phyloP scores from a whole-genome alignment of 164 flowering plant species.

The Nymphaea colorata region DNA sequence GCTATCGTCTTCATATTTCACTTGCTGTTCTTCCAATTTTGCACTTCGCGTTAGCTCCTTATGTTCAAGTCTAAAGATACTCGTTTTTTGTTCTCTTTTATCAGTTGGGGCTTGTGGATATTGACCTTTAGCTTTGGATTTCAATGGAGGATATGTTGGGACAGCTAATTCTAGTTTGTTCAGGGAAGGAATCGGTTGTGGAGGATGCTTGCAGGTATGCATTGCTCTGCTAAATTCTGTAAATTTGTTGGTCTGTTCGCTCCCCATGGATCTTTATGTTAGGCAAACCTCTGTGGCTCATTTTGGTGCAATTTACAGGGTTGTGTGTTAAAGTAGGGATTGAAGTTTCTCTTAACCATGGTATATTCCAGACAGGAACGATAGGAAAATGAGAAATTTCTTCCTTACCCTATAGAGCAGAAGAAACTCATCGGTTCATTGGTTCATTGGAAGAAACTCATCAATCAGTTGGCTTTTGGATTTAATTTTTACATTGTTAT shows the following conservation, averaged over 20 bases:
- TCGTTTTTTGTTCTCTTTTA: slow-evolving; percentile 1
- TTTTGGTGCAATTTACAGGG: neutral
- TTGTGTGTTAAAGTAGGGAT: neutral
- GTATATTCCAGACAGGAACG: neutral
- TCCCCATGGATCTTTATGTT: neutral
- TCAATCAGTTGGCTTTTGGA: neutral
- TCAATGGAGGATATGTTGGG: slow-evolving; percentile 53
- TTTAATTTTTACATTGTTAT: neutral
- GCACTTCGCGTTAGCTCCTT: slow-evolving; percentile 3
- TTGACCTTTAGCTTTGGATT: slow-evolving; percentile 52
- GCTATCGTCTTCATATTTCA: neutral
- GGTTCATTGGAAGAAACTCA: neutral
- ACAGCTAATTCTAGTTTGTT: slow-evolving; percentile 52
- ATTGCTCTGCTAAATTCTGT: neutral
- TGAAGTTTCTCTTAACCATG: neutral
- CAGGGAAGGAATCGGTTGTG: slow-evolving; percentile 84
- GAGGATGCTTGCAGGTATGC: slow-evolving; percentile 72
- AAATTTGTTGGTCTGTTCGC: neutral
- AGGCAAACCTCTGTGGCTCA: neutral
- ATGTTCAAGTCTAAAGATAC: neutral
- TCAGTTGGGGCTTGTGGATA: slow-evolving; percentile 94
- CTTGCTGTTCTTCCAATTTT: neutral
- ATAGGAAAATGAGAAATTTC: neutral
- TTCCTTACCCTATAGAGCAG: neutral
- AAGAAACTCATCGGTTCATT: neutral